Evolutionary conservation across 2,329 filamentous ascomycete species (phyloP).

Genomic region (Emergomyces africanus): DNA sequence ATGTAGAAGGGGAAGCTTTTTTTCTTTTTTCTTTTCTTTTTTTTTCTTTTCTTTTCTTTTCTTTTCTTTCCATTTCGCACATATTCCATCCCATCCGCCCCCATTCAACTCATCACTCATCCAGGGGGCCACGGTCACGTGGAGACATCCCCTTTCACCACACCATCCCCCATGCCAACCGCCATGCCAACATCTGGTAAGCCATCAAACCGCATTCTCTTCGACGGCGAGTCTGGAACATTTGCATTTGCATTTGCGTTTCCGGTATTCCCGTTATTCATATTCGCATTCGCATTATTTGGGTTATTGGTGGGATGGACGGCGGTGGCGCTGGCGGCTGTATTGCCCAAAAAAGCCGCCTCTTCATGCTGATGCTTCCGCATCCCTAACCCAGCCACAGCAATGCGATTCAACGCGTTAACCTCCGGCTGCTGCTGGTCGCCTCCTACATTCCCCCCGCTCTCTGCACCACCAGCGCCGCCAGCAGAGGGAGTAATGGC

Average conservation of each 20-base stretch:
- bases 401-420: conserved; percentile 31
- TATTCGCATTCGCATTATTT: background rate
- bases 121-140: background rate
- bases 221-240: background rate
- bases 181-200: background rate
- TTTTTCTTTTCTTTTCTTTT: background rate
- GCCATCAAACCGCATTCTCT: conserved; percentile 1
- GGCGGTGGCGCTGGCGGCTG: conserved; percentile 3
- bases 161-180: background rate
- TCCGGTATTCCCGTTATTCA: no score
- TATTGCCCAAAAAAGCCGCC: conserved; percentile 19
- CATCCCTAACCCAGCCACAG: conserved; percentile 31
- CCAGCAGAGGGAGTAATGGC: conserved; percentile 11
- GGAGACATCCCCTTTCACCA: background rate
- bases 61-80: background rate
- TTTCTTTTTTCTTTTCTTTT: background rate
- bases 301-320: background rate
- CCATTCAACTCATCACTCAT: background rate
- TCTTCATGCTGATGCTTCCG: conserved; percentile 30
- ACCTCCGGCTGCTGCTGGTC: conserved; percentile 22
- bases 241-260: background rate
- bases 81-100: no score
- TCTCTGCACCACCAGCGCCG: conserved; percentile 6
- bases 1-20: no score
- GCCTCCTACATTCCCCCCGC: background rate